Evolutionary conservation across 176 grass and related monocot species (phyloP), one percentile per base, ranked within the genome.

Genomic region (barley (Hordeum vulgare)): DNA sequence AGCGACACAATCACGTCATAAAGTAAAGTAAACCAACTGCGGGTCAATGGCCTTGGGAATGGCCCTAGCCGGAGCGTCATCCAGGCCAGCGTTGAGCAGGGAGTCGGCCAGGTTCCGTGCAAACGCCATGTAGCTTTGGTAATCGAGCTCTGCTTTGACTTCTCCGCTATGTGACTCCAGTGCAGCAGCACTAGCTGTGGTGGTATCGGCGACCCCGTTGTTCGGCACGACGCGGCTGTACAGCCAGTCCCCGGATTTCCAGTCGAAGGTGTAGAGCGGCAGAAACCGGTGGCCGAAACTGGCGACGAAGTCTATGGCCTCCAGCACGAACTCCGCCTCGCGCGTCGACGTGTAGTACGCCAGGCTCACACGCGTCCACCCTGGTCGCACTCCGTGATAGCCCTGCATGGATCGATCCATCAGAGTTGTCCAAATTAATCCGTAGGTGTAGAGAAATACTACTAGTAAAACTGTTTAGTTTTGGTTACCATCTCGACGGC

Each of bases 361-460:
- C 7, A 97, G 87, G 71, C 94, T 97, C 10, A 97, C 62, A 5
- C 94, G 85, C 5, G 94, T 97, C 89, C 89, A 97, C 78, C 94
- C 91, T 6, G 91, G 94, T 7, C 85, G 87, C 34, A 97, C 70
- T 17, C 94, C 92, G 54, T 82, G 80, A 62, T 94, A 94, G 6
- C 94, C 94, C 94, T 96, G 88, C 49, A 33, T 41, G 34, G 14
- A 14, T 49, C 9, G 13, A 49, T 49, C 5, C 5, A 2, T 49
- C 45, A 49, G 45, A 49, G 14, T 40, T n/a, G n/a, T n/a, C n/a
- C n/a, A n/a, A n/a, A n/a, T n/a, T n/a, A n/a, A n/a, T n/a, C n/a
- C n/a, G n/a, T n/a, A n/a, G n/a, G n/a, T n/a, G 31, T 33, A 33
- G 31, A 33, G 31, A 2, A 33, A 33, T 4, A n/a, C n/a, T n/a